Base-by-base conservation (phyloP, 176 grass and related monocot genomes). In the bread wheat (Triticum aestivum) region DNA sequence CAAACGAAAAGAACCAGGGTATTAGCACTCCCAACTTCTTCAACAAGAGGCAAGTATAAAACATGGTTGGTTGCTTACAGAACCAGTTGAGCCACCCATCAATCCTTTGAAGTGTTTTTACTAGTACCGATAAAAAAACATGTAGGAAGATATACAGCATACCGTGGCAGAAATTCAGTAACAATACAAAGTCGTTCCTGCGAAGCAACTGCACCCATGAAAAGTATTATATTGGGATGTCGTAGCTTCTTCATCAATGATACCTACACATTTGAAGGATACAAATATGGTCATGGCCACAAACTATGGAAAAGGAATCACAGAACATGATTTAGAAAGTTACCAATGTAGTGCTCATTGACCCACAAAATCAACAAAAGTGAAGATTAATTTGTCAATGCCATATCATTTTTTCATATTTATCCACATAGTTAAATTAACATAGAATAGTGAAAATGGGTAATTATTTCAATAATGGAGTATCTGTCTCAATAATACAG, bases 121-220 rank as follows among this genome's bases (percentile, higher is more conserved):
- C 18, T 58, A 58, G 5, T 58, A 58, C 54, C 6, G 6, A 21
- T 58, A 58, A 21, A 0, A 69, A 37, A 69, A 41, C 11, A 71
- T 29, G 70, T 35, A 81, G 44, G 65, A 37, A 87, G 24, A 59
- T 79, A 75, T 65, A 37, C 45, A 77, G 59, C 84, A 86, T 69
- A 98, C 96, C 96, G 75, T 63, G 96, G 93, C 18, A 98, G 88
- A 81, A 93, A 98, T 84, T 98, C 96, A 9, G 91, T 98, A 65
- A 95, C 78, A 66, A 98, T 95, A 83, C 91, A 94, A 79, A 98
- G 96, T 51, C 86, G 86, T 85, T 95, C 86, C 11, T 79, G 85
- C 89, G 96, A 95, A 11, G 89, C 84, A 79, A 95, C 93, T 63
- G 89, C 96, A 51, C 95, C 95, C 95, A 98, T 98, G 81, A 98